A percentile compares a stretch with the other conserved stretches of the same genome.
phyloP scores from a whole-genome alignment of 495 filamentous ascomycete species.

The Penicillium goetzii region DNA sequence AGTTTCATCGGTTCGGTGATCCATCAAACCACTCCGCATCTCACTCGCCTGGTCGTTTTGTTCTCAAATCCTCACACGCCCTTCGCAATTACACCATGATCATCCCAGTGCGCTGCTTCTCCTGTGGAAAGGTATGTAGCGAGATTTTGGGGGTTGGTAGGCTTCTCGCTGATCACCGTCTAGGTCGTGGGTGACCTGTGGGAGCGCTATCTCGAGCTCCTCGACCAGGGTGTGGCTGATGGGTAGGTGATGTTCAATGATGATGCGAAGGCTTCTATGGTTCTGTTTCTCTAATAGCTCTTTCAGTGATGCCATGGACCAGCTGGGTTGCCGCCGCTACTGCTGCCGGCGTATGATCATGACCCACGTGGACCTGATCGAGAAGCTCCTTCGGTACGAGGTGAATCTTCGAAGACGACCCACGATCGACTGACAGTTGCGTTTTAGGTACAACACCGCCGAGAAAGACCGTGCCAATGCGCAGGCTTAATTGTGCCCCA shows the following conservation, averaged over 20 bases:
- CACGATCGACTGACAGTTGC: neutral
- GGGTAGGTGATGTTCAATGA: slow-evolving; percentile 56
- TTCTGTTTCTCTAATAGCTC: slow-evolving; percentile 13
- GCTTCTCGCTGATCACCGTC: slow-evolving; percentile 20
- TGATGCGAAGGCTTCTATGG: neutral
- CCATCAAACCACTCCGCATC: neutral
- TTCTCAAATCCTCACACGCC: slow-evolving; percentile 26
- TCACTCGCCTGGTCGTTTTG: slow-evolving; percentile 12
- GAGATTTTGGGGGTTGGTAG: neutral
- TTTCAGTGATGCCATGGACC: slow-evolving; percentile 86
- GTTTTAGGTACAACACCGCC: slow-evolving; percentile 38
- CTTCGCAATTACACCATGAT: slow-evolving; percentile 69
- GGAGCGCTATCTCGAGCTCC: slow-evolving; percentile 85
- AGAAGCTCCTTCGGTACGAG: slow-evolving; percentile 93
- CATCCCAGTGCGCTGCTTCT: slow-evolving; percentile 97
- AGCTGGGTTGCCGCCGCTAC: slow-evolving; percentile 89
- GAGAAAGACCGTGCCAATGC: slow-evolving; percentile 43
- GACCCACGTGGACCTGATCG: slow-evolving; percentile 99
- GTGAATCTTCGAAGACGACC: neutral
- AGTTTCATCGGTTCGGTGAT: slow-evolving; percentile 17
- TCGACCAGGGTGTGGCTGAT: slow-evolving; percentile 76
- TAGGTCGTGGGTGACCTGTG: slow-evolving; percentile 96
- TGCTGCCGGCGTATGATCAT: slow-evolving; percentile 99
- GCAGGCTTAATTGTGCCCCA: slow-evolving; percentile 28
- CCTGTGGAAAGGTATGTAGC: slow-evolving; percentile 87